Evolutionary conservation across 148 eudicot species (phyloP), one percentile per base, ranked within the genome.

Genomic region (Bassia scoparia): DNA sequence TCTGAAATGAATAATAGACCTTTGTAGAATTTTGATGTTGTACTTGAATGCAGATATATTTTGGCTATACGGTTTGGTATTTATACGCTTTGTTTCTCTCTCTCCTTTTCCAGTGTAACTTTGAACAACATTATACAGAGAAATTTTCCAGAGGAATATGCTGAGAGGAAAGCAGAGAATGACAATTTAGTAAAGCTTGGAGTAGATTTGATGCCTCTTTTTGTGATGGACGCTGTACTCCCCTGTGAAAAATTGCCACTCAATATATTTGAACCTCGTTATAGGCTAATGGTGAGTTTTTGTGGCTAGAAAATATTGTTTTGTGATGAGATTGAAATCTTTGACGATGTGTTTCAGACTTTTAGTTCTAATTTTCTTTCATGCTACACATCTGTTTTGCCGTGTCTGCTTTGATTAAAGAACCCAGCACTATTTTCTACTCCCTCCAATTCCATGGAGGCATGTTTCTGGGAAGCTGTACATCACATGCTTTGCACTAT

Each of bases 251-350:
- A 90, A 79, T 62, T 96, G 59, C 87, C 88, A 33, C 88, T 96
- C 33, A 96, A 96, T 76, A 96, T 96, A 73, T 96, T 96, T 86
- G 99, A 96, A 86, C 96, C 99, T 77, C 97, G 99, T 24, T 96
- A 96, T 75, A 90, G 99, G 83, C 95, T 96, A 72, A 90, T 96
- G 99, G 99, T 96, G 74, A 86, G 92, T 82, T 82, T 82, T n/a
- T 52, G 61, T 9, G 55, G 61, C 44, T 26, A 29, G 54, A 24
- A 61, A 59, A 60, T 46, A 34, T 16, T 18, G 5, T 67, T 11
- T 10, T 10, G 9, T 61, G 26, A 38, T 52, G 60, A 50, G 44
- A 37, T 61, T 20, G 29, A 5, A 7, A 27, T 27, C 8, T 34
- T 18, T 72, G 44, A 26, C 20, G 46, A 9, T 68, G 8, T 68